Evolutionary conservation across 108 stramenopile genomes (phyloP), one percentile per base, ranked within the genome.

Genomic region (Epithemia pelagica): DNA sequence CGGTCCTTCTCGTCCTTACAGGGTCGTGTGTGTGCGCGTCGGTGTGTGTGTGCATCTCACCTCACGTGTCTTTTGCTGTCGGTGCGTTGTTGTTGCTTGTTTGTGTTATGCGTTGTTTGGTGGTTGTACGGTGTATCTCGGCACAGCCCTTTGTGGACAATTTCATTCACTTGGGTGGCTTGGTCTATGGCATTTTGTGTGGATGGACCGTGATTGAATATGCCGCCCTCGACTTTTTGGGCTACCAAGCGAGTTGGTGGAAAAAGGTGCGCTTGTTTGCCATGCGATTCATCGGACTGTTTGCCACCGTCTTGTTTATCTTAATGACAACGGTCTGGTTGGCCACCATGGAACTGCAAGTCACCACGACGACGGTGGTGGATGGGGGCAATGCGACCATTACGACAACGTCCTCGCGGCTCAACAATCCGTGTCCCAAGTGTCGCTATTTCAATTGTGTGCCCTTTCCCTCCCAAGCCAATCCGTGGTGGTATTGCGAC

Each of bases 401-500:
- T n/a, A 46, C 37, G 15, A 46, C 37, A 46, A 46, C 37, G 37
- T 46, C 37, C 5, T n/a, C n/a, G n/a, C n/a, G n/a, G n/a, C n/a
- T n/a, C n/a, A n/a, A n/a, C 54, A 84, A 75, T 64, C 87, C 90
- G 20, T 94, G 93, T 60, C 67, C 69, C 32, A 58, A 70, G 46
- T 94, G 93, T 74, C 69, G 84, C 32, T 91, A 86, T 64, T 67
- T 94, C 5, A 88, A 86, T 18, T 94, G 93, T 64, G 79, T 94
- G 0, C 85, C 88, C 32, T 90, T 94, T 70, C 81, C 81, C 26
- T 73, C 75, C 66, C 56, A 80, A 0, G 75, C 74, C n/a, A 73
- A 88, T n/a, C 86, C 85, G 74, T 95, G 90, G 90, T 95, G 94
- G 94, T 82, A 89, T 61, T 95, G 94, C 68, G 90, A 95, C 64